Evolutionary conservation across 305 asterid species (phyloP).

Genomic region (Vinca major): DNA sequence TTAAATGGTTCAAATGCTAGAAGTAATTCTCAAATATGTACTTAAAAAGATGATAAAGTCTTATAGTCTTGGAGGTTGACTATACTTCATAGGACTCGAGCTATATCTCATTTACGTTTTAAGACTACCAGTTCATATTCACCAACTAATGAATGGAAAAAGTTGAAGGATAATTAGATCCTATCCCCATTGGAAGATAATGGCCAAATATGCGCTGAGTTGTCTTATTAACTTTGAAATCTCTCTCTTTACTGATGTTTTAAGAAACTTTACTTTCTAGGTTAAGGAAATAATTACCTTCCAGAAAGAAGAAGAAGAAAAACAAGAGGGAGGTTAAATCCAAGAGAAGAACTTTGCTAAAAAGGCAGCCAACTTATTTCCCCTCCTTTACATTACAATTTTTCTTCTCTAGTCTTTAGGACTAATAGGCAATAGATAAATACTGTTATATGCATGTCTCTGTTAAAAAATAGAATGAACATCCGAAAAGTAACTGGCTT

Average conservation of each 20-base stretch:
- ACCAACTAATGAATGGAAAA: background rate
- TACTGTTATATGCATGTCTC: no score
- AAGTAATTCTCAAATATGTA: background rate
- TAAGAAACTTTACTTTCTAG: background rate
- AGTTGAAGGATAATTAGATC: background rate
- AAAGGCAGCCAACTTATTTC: slow-evolving; percentile 2
- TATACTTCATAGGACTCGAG: background rate
- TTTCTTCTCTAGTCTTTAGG: slow-evolving; percentile 17
- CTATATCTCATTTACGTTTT: background rate
- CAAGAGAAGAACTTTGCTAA: background rate
- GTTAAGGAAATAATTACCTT: background rate
- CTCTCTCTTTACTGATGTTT: background rate
- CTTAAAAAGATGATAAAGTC: background rate
- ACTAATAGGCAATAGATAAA: no score
- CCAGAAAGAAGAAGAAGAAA: background rate
- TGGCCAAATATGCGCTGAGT: background rate
- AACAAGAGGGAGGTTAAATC: background rate
- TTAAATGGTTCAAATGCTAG: background rate
- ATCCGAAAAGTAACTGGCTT: no score
- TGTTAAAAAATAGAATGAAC: no score
- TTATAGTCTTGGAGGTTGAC: background rate
- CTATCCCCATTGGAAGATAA: background rate
- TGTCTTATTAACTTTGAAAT: background rate
- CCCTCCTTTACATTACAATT: slow-evolving; percentile 8
- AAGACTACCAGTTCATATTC: background rate